Conservation (phyloP, 163 green algal genomes). For the Chloromonas sp. region DNA sequence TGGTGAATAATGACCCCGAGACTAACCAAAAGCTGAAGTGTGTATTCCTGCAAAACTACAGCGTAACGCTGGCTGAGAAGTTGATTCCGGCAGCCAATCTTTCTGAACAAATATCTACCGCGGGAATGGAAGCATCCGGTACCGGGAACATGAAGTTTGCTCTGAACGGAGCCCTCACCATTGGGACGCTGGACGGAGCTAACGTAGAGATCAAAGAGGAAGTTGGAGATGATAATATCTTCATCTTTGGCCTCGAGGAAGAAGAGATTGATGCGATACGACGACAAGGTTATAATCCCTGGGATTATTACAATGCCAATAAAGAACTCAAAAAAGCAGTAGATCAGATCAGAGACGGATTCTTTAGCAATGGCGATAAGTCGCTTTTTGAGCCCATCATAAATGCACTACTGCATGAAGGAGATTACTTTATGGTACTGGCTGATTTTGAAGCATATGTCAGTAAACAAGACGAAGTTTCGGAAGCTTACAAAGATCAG, state of each 20-base stretch:
- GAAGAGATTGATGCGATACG: neutral
- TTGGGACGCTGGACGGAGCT: slow-evolving; percentile 97
- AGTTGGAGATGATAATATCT: slow-evolving; percentile 95
- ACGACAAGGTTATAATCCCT: neutral
- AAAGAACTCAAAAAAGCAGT: neutral
- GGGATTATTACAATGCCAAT: neutral
- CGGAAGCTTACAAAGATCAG: neutral
- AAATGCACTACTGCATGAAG: neutral
- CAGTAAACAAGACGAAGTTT: neutral
- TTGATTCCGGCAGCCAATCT: slow-evolving; percentile 63
- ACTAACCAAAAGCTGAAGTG: slow-evolving; percentile 93
- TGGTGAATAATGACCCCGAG: slow-evolving; percentile 87
- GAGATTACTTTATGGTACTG: neutral
- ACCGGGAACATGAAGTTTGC: slow-evolving; percentile 99
- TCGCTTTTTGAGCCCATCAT: neutral
- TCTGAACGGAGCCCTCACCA: slow-evolving; percentile 97
- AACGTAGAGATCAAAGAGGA: slow-evolving; percentile 98
- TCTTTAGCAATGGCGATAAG: neutral
- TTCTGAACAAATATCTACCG: slow-evolving; percentile 87
- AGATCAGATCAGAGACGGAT: neutral
- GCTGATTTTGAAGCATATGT: neutral
- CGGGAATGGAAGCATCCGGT: slow-evolving; percentile 57
- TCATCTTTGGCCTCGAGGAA: slow-evolving; percentile 85
- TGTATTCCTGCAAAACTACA: slow-evolving; percentile 97
- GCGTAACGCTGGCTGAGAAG: slow-evolving; percentile 86